Base-by-base conservation (phyloP, 805 yeast species). In the Saccharomyces eubayanus region DNA sequence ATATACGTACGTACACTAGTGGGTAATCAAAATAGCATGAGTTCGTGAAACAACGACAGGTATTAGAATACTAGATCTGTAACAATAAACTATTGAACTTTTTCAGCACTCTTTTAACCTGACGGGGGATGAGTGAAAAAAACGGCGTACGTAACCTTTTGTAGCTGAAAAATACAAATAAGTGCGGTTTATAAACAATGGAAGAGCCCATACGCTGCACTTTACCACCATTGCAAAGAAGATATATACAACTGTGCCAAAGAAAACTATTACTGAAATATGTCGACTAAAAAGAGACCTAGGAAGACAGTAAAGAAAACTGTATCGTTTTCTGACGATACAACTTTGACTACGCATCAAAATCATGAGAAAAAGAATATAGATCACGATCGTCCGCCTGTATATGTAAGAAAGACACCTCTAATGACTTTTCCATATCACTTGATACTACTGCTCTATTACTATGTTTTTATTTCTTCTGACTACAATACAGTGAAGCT, bases 291-390 rank as follows among this genome's bases (percentile, higher is more conserved):
- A 50, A 55, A 51, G 29, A 61, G 62, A 52, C 54, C 54, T 53
- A 60, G 57, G 46, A 55, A 57, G 28, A 50, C 52, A 11, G 56
- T 57, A 5, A 60, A 62, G 49, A 64, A 59, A 48, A 60, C 62
- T 28, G 72, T 68, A 3, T 66, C 71, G 3, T 68, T 68, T 56
- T 67, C 71, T 4, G 72, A 68, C 54, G 72, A 68, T 46, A 36
- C 43, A 36, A 67, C 65, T 20, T 63, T 68, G 4, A 51, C 67
- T 16, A 58, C 63, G 2, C 58, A 61, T 46, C 58, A 61, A 27
- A 59, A 55, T 31, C 57, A 55, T 49, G 59, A 58, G 52, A 62
- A 58, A 52, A 64, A 58, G 47, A 61, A 55, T 46, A 53, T 50
- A 16, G 62, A 62, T 45, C 59, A 61, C 46, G 66, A 64, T 36